Conservation (phyloP, 495 filamentous ascomycete species). For the Tuber brumale region DNA sequence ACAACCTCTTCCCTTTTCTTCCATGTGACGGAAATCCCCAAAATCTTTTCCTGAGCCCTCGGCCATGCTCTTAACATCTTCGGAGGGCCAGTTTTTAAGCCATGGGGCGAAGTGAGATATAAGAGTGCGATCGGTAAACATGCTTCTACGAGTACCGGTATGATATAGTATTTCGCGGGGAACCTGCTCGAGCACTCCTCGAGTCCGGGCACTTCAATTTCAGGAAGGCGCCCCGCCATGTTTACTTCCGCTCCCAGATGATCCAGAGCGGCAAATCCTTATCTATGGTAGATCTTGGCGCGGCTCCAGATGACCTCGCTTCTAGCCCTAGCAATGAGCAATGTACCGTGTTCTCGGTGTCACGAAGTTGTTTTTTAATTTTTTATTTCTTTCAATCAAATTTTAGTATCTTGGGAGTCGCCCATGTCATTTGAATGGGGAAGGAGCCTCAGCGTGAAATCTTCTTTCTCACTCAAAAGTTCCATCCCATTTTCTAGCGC, state of each 20-base stretch:
- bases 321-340: neutral
- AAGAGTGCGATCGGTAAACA: neutral
- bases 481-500: neutral
- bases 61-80: slow-evolving; percentile 45
- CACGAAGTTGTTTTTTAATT: neutral
- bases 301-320: neutral
- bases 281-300: neutral
- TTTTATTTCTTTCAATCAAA: too few relatives aligned
- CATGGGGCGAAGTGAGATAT: slow-evolving; percentile 46
- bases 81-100: slow-evolving; percentile 50
- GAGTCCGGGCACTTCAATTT: too few relatives aligned
- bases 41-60: slow-evolving; percentile 32
- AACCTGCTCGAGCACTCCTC: slow-evolving; percentile 46
- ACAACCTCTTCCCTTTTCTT: slow-evolving; percentile 40
- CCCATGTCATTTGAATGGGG: neutral
- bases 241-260: neutral
- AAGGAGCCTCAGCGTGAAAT: neutral
- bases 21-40: slow-evolving; percentile 49
- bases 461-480: neutral
- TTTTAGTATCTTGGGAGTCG: too few relatives aligned
- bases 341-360: neutral
- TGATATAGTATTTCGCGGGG: neutral
- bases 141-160: slow-evolving; percentile 14
- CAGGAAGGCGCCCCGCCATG: neutral
- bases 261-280: neutral